Conservation (phyloP, 169 alveolate species). For the Cryptosporidium xiaoi region DNA sequence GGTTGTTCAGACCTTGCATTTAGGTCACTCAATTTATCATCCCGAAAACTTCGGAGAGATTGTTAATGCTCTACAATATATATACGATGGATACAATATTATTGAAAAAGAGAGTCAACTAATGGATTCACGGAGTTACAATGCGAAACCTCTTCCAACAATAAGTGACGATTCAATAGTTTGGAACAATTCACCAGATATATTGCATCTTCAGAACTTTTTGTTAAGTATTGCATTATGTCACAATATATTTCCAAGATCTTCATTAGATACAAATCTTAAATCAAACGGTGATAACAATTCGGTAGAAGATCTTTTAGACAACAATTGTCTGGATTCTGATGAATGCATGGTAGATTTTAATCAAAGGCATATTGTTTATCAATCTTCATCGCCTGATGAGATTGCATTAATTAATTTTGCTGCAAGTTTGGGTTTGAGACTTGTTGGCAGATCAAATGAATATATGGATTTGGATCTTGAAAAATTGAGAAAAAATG, state of each 20-base stretch:
- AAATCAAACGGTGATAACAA: neutral
- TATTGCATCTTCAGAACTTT: conserved; percentile 82
- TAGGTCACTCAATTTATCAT: conserved; percentile 66
- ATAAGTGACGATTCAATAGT: conserved; percentile 9
- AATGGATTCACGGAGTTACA: conserved; percentile 8
- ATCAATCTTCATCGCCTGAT: conserved; percentile 98
- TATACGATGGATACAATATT: neutral
- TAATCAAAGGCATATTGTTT: conserved; percentile 81
- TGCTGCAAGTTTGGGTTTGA: conserved; percentile 91
- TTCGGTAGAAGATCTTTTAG: conserved; percentile 27
- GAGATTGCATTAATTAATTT: conserved; percentile 97
- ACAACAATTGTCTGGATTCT: conserved; percentile 16
- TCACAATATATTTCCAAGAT: conserved; percentile 92
- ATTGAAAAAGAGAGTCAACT: conserved; percentile 38
- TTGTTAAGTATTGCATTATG: conserved; percentile 90
- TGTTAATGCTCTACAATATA: conserved; percentile 30
- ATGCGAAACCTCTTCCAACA: conserved; percentile 8
- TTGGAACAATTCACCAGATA: conserved; percentile 47
- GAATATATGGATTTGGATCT: conserved; percentile 83
- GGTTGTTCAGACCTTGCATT: conserved; percentile 87
- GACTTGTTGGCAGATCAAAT: conserved; percentile 89
- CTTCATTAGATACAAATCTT: conserved; percentile 34
- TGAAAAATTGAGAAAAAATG: conserved; percentile 47
- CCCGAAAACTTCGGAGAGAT: conserved; percentile 77
- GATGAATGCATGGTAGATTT: conserved; percentile 77